Conservation (phyloP, 1,284 basidiomycete genomes). For the Stygiomarasmius scandens region DNA sequence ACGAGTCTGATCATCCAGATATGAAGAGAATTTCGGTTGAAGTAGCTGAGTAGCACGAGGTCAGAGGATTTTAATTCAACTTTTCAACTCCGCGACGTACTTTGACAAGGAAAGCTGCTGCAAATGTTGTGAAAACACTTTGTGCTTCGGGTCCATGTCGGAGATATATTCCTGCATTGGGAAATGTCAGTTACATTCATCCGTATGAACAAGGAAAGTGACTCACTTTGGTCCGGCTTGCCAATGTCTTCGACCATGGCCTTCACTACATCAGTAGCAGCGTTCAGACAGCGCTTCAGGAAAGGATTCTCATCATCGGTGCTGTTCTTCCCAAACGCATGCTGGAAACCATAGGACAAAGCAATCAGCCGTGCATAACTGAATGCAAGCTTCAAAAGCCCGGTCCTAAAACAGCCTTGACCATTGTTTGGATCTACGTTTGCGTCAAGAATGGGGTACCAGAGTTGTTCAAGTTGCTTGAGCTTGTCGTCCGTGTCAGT, state of each 20-base stretch:
- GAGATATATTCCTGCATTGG: slow-evolving; percentile 52
- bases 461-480: slow-evolving; percentile 51
- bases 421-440: slow-evolving; percentile 50
- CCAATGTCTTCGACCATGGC: slow-evolving; percentile 66
- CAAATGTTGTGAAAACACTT: slow-evolving; percentile 84
- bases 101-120: slow-evolving; percentile 79
- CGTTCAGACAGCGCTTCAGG: slow-evolving; percentile 61
- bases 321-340: slow-evolving; percentile 62
- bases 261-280: slow-evolving; percentile 65
- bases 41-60: slow-evolving; percentile 49
- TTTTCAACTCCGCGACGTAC: slow-evolving; percentile 34
- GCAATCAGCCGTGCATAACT: slow-evolving; percentile 71
- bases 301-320: slow-evolving; percentile 67
- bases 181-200: slow-evolving; percentile 9
- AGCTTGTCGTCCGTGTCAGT: slow-evolving; percentile 68
- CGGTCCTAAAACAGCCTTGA: slow-evolving; percentile 62
- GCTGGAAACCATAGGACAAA: slow-evolving; percentile 77
- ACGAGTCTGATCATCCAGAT: slow-evolving; percentile 59
- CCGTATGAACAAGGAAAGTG: background rate
- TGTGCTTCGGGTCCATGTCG: slow-evolving; percentile 83
- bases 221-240: slow-evolving; percentile 55
- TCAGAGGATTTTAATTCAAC: background rate
- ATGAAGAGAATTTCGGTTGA: slow-evolving; percentile 68
- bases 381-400: slow-evolving; percentile 64
- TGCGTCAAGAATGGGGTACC: slow-evolving; percentile 51